Evolutionary conservation across 208 protist genomes (phyloP).

Genomic region (Acanthamoeba quina): DNA sequence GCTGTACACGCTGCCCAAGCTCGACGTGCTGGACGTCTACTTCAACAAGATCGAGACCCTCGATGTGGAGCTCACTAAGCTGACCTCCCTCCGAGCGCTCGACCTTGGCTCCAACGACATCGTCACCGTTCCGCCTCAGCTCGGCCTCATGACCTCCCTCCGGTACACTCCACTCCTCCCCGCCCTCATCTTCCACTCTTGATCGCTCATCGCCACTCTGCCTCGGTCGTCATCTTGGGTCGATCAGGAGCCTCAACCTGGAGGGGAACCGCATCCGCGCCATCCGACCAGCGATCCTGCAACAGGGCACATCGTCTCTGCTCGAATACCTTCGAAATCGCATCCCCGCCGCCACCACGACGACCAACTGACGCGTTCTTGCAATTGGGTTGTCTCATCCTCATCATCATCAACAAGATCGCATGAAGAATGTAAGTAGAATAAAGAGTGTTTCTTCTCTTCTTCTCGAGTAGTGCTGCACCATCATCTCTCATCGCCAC

Average conservation of each 20-base stretch:
- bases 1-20: background rate
- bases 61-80: background rate
- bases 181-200: too few relatives aligned
- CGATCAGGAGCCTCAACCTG: constrained; percentile 19
- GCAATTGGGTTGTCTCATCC: too few relatives aligned
- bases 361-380: too few relatives aligned
- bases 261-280: constrained; percentile 39
- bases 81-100: constrained; percentile 8
- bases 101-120: constrained; percentile 43
- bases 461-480: too few relatives aligned
- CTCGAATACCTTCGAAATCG: constrained; percentile 32
- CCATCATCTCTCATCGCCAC: too few relatives aligned
- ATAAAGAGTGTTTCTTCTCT: too few relatives aligned
- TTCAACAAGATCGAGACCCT: constrained; percentile 35
- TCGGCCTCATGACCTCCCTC: constrained; percentile 14
- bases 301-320: background rate
- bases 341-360: background rate
- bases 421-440: background rate
- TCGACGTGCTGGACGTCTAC: constrained; percentile 7
- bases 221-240: background rate
- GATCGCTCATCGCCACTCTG: background rate
- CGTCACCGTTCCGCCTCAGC: constrained; percentile 18
- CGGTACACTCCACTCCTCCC: background rate
- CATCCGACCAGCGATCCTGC: constrained; percentile 17
- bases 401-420: background rate